Conservation (phyloP, 148 eudicot species). For the Amaranthus palmeri region DNA sequence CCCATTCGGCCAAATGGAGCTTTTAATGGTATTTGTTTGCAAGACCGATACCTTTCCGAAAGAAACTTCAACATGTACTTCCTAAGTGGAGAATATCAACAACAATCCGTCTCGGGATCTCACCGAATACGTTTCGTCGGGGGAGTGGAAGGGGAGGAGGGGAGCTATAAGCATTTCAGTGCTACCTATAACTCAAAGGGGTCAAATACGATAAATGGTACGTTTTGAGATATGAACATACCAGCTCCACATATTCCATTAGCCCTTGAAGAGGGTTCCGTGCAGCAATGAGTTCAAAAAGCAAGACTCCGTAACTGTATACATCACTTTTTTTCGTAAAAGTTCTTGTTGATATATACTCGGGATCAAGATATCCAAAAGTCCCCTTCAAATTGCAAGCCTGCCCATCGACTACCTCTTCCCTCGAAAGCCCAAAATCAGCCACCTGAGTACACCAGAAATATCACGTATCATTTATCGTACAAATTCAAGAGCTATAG, state of each 20-base stretch:
- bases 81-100: not conserved
- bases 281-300: constrained; percentile 88
- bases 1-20: too few species aligned
- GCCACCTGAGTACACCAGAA: constrained; percentile 53
- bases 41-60: not conserved
- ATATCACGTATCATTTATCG: not conserved
- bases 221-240: constrained; percentile 26
- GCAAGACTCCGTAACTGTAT: constrained; percentile 87
- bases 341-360: constrained; percentile 78
- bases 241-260: constrained; percentile 87
- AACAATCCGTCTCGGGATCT: not conserved
- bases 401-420: constrained; percentile 63
- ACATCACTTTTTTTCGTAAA: constrained; percentile 97
- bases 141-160: not conserved
- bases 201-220: not conserved
- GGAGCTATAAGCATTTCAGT: not conserved
- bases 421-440: constrained; percentile 96
- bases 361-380: constrained; percentile 96
- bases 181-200: not conserved
- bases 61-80: not conserved
- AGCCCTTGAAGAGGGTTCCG: constrained; percentile 90
- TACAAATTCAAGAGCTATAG: not conserved
- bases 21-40: too few species aligned
- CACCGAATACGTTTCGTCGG: not conserved
- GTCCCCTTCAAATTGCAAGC: constrained; percentile 74